A percentile compares a stretch with the other conserved stretches of the same genome.
Conservation (phyloP, 305 asterid genomes). For the Striga hermonthica region DNA sequence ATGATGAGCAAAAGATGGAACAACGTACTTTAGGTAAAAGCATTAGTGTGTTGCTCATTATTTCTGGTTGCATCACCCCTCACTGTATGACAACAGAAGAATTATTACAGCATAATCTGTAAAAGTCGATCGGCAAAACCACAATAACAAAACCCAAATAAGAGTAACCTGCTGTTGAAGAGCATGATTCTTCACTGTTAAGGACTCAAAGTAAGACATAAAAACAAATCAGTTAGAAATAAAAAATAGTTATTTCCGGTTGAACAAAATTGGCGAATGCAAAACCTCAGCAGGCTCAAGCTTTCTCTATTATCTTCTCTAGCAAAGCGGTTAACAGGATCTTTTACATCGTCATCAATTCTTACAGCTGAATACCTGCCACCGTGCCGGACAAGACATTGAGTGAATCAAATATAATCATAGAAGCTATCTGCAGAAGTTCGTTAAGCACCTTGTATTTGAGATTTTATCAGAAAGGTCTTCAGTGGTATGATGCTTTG, state of each 20-base stretch:
- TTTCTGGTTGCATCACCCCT: slow-evolving; percentile 43
- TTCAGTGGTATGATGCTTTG: slow-evolving; percentile 37
- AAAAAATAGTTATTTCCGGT: slow-evolving; percentile 15
- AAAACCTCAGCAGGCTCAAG: slow-evolving; percentile 58
- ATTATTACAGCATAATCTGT: slow-evolving; percentile 11
- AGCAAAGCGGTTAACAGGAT: slow-evolving; percentile 38
- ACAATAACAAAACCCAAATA: slow-evolving; percentile 18
- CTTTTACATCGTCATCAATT: slow-evolving; percentile 36
- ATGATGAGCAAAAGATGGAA: slow-evolving; percentile 19
- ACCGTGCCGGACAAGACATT: slow-evolving; percentile 28
- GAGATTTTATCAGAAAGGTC: slow-evolving; percentile 37
- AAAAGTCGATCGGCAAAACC: slow-evolving; percentile 20
- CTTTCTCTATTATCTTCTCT: slow-evolving; percentile 48
- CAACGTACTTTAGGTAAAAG: slow-evolving; percentile 27
- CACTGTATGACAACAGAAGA: slow-evolving; percentile 37
- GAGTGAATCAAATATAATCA: slow-evolving; percentile 22
- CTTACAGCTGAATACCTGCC: slow-evolving; percentile 48
- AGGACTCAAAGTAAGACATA: slow-evolving; percentile 30
- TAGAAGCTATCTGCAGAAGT: slow-evolving; percentile 25
- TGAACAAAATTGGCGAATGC: slow-evolving; percentile 34
- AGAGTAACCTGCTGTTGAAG: slow-evolving; percentile 64
- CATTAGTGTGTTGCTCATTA: slow-evolving; percentile 28
- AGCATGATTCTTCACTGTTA: slow-evolving; percentile 76
- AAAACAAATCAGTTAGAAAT: slow-evolving; percentile 32
- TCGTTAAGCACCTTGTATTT: slow-evolving; percentile 51